phyloP scores from a whole-genome alignment of 306 rosid genomes.

The Mimosa pudica region DNA sequence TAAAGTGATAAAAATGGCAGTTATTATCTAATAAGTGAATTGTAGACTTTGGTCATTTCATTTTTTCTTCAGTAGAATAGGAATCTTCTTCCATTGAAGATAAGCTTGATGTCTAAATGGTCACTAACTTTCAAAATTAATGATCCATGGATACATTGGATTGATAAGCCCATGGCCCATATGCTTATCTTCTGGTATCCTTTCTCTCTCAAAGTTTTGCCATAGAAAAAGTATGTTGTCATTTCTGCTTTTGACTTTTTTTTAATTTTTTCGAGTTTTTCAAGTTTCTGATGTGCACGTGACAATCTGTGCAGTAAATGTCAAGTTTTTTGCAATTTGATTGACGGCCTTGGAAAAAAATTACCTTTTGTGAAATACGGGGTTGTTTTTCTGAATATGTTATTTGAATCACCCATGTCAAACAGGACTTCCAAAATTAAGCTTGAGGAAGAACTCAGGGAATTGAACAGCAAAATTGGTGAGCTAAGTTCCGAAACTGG shows the following conservation, averaged over 20 bases:
- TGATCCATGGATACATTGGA: background rate
- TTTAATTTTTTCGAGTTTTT: background rate
- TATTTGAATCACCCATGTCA: slow-evolving; percentile 24
- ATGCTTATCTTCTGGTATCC: background rate
- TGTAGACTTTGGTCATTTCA: background rate
- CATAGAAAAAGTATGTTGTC: background rate
- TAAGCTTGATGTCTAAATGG: background rate
- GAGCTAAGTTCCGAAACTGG: slow-evolving; percentile 81
- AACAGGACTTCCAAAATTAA: slow-evolving; percentile 69
- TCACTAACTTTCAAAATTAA: background rate
- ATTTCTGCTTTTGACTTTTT: background rate
- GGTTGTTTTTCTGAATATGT: slow-evolving; percentile 5
- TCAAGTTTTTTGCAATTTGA: no score
- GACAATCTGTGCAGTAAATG: background rate
- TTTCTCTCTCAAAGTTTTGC: background rate
- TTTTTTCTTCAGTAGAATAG: background rate
- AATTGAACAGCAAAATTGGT: slow-evolving; percentile 54
- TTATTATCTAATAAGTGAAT: background rate
- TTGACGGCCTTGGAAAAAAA: background rate
- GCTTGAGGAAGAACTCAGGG: slow-evolving; percentile 78
- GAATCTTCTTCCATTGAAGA: background rate
- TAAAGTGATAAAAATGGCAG: background rate
- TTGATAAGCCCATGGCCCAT: background rate
- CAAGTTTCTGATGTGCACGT: background rate
- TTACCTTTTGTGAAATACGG: slow-evolving; percentile 13